A percentile compares a stretch with the other conserved stretches of the same genome.
phyloP scores from a whole-genome alignment of 2,329 filamentous ascomycete species.

The Exophiala oligosperma region DNA sequence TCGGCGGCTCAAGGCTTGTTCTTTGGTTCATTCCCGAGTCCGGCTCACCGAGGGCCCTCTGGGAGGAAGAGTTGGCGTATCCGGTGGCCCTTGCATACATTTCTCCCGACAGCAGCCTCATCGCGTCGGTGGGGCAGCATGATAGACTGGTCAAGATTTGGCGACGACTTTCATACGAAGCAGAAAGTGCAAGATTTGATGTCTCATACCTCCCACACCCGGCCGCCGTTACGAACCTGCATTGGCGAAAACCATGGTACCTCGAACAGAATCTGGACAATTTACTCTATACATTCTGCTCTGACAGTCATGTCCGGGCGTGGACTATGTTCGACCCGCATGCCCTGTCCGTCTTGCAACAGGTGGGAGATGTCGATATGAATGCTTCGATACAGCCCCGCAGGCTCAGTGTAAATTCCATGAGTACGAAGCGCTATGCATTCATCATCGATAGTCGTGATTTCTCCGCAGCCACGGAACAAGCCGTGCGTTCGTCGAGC shows the following conservation, averaged over 20 bases:
- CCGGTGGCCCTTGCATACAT: conserved; percentile 72
- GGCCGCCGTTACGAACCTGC: conserved; percentile 72
- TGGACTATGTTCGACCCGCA: conserved; percentile 79
- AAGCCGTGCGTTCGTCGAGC: conserved; percentile 65
- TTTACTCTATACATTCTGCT: conserved; percentile 84
- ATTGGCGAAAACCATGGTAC: conserved; percentile 81
- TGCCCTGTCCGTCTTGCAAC: conserved; percentile 68
- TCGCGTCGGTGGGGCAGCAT: conserved; percentile 75
- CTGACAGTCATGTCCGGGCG: conserved; percentile 75
- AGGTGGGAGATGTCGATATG: conserved; percentile 82
- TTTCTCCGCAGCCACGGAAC: conserved; percentile 74
- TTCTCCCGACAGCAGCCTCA: conserved; percentile 83
- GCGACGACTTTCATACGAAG: conserved; percentile 81
- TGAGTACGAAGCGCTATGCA: conserved; percentile 60
- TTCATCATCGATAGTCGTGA: conserved; percentile 83
- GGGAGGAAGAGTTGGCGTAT: conserved; percentile 73
- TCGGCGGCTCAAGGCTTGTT: conserved; percentile 68
- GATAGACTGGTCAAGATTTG: conserved; percentile 91
- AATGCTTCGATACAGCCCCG: conserved; percentile 65
- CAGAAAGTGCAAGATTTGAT: conserved; percentile 82
- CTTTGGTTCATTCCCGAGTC: conserved; percentile 60
- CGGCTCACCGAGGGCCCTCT: conserved; percentile 54
- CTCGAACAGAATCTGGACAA: conserved; percentile 78
- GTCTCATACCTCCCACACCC: conserved; percentile 89
- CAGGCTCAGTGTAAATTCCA: conserved; percentile 40